Evolutionary conservation across 306 rosid genomes (phyloP).

Genomic region (Luffa aegyptiaca): DNA sequence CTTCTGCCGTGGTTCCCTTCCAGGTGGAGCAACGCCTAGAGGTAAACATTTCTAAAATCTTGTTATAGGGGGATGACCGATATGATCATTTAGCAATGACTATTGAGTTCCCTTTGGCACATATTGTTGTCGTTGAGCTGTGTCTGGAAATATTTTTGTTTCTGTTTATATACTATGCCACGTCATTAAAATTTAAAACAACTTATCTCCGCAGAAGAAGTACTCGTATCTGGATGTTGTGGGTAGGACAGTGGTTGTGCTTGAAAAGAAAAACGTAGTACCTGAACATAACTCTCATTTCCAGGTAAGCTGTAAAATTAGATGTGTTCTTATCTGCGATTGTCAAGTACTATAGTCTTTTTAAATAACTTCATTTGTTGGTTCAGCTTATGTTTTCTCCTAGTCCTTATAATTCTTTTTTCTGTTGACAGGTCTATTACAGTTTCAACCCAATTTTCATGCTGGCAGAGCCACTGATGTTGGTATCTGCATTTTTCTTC

Average conservation of each 20-base stretch:
- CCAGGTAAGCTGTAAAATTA: conserved; percentile 51
- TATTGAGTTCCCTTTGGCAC: not conserved
- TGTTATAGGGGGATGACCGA: not conserved
- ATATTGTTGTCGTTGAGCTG: not conserved
- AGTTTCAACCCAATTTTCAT: conserved; percentile 74
- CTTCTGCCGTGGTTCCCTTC: conserved; percentile 63
- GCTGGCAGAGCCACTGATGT: conserved; percentile 96
- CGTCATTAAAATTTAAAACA: not conserved
- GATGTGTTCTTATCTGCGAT: not conserved
- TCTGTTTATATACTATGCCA: not conserved
- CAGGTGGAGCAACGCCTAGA: conserved; percentile 65
- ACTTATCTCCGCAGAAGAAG: conserved; percentile 52
- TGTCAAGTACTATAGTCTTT: not conserved
- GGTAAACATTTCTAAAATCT: conserved; percentile 28
- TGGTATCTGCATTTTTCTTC: conserved; percentile 64
- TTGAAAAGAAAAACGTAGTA: conserved; percentile 75
- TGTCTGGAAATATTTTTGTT: not conserved
- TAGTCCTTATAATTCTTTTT: not conserved
- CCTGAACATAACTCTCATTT: conserved; percentile 81
- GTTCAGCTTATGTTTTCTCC: not conserved
- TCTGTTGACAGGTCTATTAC: conserved; percentile 63
- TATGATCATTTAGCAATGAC: not conserved
- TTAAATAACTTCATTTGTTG: not conserved
- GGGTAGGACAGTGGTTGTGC: conserved; percentile 87
- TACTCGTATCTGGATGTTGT: conserved; percentile 85